Percentiles rank a stretch among this genome's conserved stretches.
These are phyloP conservation scores for Xylaria polymorpha DNA, from an alignment of 2,329 filamentous ascomycete species.

Conservation along the genomic window DNA sequence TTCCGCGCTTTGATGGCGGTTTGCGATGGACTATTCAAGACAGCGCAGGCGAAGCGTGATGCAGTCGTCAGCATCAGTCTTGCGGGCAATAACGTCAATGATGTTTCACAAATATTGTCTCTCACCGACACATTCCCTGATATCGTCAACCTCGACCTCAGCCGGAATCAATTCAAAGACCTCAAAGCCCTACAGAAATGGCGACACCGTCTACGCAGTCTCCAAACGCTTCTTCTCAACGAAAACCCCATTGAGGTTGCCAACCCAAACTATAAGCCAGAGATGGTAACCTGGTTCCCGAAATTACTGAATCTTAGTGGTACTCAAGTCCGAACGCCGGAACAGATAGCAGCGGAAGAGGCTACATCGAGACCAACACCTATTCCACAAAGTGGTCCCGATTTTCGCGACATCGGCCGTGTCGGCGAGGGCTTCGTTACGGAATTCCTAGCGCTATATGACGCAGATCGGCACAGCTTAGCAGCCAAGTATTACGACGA, in stretches of 20 bases:
- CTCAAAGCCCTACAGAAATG: slow-evolving; percentile 77
- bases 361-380: slow-evolving; percentile 64
- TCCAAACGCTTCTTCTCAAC: slow-evolving; percentile 83
- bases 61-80: slow-evolving; percentile 86
- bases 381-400: slow-evolving; percentile 71
- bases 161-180: slow-evolving; percentile 80
- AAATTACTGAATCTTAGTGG: slow-evolving; percentile 82
- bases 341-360: slow-evolving; percentile 71
- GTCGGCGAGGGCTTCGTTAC: slow-evolving; percentile 81
- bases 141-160: slow-evolving; percentile 88
- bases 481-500: slow-evolving; percentile 78
- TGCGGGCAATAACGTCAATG: slow-evolving; percentile 80
- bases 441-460: slow-evolving; percentile 79
- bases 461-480: slow-evolving; percentile 74
- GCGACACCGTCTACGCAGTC: slow-evolving; percentile 80
- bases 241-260: slow-evolving; percentile 78
- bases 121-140: slow-evolving; percentile 85
- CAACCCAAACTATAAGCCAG: slow-evolving; percentile 70
- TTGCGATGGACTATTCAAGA: slow-evolving; percentile 81
- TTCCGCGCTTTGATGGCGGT: slow-evolving; percentile 93
- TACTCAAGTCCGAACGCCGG: slow-evolving; percentile 76
- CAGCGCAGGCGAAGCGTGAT: slow-evolving; percentile 75
- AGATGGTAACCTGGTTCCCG: slow-evolving; percentile 85
- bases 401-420: slow-evolving; percentile 78
- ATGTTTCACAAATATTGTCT: slow-evolving; percentile 77